Conservation (phyloP, 805 yeast species). For the Spathaspora hagerdaliae region DNA sequence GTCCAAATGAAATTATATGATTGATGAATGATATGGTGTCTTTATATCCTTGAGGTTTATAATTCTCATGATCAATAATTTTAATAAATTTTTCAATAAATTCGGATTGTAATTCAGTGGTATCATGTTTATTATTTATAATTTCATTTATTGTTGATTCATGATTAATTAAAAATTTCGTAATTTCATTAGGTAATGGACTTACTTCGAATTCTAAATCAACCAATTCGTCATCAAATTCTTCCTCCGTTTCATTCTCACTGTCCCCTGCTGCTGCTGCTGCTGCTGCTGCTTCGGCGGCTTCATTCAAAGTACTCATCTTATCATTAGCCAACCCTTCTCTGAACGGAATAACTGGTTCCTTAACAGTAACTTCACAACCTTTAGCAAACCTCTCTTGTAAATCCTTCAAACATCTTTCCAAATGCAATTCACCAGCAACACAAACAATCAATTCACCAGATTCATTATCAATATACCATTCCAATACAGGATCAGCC, state of each 20-base stretch:
- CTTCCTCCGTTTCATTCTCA: conserved; percentile 38
- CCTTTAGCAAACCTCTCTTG: conserved; percentile 84
- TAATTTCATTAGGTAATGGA: conserved; percentile 54
- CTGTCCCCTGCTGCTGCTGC: conserved; percentile 4
- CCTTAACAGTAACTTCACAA: conserved; percentile 77
- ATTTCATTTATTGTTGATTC: conserved; percentile 41
- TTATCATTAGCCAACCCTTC: conserved; percentile 72
- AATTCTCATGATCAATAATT: conserved; percentile 5
- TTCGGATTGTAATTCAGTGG: not conserved
- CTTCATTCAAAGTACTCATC: conserved; percentile 20
- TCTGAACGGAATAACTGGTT: conserved; percentile 91
- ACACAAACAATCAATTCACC: conserved; percentile 94
- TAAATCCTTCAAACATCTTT: conserved; percentile 88
- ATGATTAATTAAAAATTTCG: conserved; percentile 45
- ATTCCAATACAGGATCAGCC: conserved; percentile 94
- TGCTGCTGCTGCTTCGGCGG: conserved; percentile 5
- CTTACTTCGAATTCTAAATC: conserved; percentile 51
- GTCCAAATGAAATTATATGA: conserved; percentile 65
- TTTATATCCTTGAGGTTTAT: conserved; percentile 12
- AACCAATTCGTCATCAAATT: conserved; percentile 16
- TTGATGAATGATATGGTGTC: conserved; percentile 18
- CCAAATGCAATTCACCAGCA: conserved; percentile 95
- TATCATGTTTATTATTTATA: conserved; percentile 10
- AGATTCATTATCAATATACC: conserved; percentile 70
- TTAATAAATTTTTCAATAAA: conserved; percentile 8